phyloP scores from a whole-genome alignment of 805 yeast species.

The Wickerhamomyces rabaulensis region DNA sequence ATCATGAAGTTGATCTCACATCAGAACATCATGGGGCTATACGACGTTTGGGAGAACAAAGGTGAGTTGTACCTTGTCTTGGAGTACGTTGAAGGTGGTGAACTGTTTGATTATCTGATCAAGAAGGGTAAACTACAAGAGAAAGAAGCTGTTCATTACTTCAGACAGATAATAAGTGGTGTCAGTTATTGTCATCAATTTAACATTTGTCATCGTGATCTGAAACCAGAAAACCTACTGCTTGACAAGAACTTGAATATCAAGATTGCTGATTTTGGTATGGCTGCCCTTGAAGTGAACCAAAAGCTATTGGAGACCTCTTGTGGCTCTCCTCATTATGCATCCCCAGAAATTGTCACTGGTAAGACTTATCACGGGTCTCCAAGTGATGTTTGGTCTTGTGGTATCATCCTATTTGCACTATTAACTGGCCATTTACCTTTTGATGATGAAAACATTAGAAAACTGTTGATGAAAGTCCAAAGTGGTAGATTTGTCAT shows the following conservation, averaged over 20 bases:
- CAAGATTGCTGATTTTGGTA: slow-evolving; percentile 97
- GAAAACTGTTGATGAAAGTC: slow-evolving; percentile 81
- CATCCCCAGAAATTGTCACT: slow-evolving; percentile 95
- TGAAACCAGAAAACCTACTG: slow-evolving; percentile 75
- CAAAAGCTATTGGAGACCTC: slow-evolving; percentile 85
- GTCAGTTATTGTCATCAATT: slow-evolving; percentile 80
- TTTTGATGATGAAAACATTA: slow-evolving; percentile 92
- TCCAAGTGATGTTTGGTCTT: slow-evolving; percentile 97
- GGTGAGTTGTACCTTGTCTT: slow-evolving; percentile 79
- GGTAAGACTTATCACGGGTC: slow-evolving; percentile 95
- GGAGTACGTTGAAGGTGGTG: slow-evolving; percentile 97
- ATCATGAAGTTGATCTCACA: slow-evolving; percentile 79
- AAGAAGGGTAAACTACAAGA: slow-evolving; percentile 87
- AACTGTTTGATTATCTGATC: slow-evolving; percentile 85
- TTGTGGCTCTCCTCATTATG: slow-evolving; percentile 98
- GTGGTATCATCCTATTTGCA: slow-evolving; percentile 94
- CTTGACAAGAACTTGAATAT: slow-evolving; percentile 82
- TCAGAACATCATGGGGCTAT: slow-evolving; percentile 71
- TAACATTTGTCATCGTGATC: slow-evolving; percentile 83
- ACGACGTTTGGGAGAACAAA: slow-evolving; percentile 86
- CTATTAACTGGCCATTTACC: slow-evolving; percentile 92
- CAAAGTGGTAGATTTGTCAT: slow-evolving; percentile 83
- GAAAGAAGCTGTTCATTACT: slow-evolving; percentile 83
- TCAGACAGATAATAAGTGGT: slow-evolving; percentile 80
- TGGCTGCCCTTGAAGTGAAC: slow-evolving; percentile 92